Base-by-base conservation (phyloP, 2,329 filamentous ascomycete genomes). In the Huntiella moniliformis region DNA sequence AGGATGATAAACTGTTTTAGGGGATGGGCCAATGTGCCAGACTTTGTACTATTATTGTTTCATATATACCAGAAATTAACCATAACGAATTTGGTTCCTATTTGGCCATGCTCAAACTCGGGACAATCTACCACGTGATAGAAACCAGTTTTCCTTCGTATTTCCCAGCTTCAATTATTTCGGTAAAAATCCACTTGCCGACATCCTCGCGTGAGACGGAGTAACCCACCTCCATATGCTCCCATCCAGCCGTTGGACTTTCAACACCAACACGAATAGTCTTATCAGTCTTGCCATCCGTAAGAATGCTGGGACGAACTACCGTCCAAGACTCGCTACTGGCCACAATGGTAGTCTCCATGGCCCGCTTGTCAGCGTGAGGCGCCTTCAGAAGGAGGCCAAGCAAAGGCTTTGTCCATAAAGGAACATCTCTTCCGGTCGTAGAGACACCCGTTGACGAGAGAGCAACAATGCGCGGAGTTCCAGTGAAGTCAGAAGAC, bases 291-390 rank as follows among this genome's bases (percentile, higher is more conserved):
- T 54, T 53, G 13, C 31, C 45, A 22, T 61, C 54, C 3, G 53
- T 51, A 38, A 67, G 50, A 28, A 66, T 39, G 41, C 61, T 64
- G 2, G 60, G 60, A 0, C 65, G 54, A 4, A 66, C 56, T 12
- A 65, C 42, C n/a, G 58, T 58, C 45, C 57, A 65, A n/a, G 52
- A 49, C 49, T 64, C 61, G 4, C 50, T 55, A 39, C 54, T 55
- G 2, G 33, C 53, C 0, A 35, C 42, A 4, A 65, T 38, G 4
- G 12, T 36, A 22, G 52, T 41, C 56, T 73, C 68, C 65, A 70
- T 68, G 17, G 54, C 57, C 42, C 54, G 56, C 58, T 73, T 73
- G 51, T 73, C 70, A 7, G 45, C 54, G 52, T 69, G 68, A 8
- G 68, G 63, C 22, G 58, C 57, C 34, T 53, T 52, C 3, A 71